A percentile compares a stretch with the other conserved stretches of the same genome.
These are phyloP conservation scores for Gossypium sturtianum DNA, from an alignment of 345 rosid species.

Conservation along the genomic window DNA sequence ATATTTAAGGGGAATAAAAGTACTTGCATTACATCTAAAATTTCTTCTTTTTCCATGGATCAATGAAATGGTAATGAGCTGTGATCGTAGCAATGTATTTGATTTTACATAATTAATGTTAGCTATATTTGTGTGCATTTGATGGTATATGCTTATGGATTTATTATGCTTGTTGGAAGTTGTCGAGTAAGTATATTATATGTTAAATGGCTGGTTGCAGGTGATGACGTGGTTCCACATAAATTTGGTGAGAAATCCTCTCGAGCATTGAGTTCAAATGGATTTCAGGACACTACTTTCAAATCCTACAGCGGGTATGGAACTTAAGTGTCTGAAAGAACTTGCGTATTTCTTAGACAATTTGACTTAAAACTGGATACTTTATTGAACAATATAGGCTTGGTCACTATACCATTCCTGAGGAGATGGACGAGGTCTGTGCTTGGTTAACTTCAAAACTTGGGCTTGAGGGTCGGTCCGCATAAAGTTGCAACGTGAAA, in stretches of 20 bases:
- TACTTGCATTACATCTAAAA: background rate
- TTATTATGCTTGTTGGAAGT: background rate
- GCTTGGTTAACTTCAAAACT: conserved; percentile 67
- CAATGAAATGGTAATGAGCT: background rate
- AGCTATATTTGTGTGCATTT: background rate
- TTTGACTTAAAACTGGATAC: background rate
- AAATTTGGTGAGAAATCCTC: conserved; percentile 92
- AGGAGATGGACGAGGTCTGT: conserved; percentile 83
- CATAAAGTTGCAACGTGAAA: conserved; percentile 6
- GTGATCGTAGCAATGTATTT: background rate
- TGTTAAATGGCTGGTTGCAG: conserved; percentile 33
- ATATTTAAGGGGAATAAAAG: background rate
- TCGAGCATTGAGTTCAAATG: conserved; percentile 40
- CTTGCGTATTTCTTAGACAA: background rate
- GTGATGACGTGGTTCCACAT: conserved; percentile 82
- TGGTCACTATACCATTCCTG: conserved; percentile 85
- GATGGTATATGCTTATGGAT: background rate
- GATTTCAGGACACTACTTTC: conserved; percentile 68
- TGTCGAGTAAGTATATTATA: background rate
- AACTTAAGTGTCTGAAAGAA: background rate
- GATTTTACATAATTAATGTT: background rate
- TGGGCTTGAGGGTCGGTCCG: conserved; percentile 48
- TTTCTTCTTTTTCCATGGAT: background rate
- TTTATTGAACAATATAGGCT: conserved; percentile 38
- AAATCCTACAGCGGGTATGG: conserved; percentile 68